Percentiles rank a stretch among this genome's conserved stretches.
Evolutionary conservation across 768 basidiomycete genomes (phyloP).

Genomic region (Russula sp.): DNA sequence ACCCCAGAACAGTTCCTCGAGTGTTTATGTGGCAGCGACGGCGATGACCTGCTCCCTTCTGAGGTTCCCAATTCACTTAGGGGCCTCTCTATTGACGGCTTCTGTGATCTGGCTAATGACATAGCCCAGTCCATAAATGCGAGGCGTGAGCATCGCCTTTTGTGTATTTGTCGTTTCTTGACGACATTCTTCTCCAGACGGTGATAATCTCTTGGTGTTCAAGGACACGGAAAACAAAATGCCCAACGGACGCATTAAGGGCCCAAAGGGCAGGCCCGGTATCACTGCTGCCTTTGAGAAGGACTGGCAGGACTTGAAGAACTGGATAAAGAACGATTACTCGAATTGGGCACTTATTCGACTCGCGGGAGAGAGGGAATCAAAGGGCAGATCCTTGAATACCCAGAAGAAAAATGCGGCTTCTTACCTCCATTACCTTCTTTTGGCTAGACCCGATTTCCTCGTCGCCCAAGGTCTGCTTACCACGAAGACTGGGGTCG

Average conservation of each 20-base stretch:
- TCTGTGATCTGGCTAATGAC: too few species aligned
- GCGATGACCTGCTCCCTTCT: too few species aligned
- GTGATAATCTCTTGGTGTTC: not conserved
- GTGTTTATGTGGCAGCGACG: too few species aligned
- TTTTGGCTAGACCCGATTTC: conserved; percentile 1
- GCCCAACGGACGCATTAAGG: not conserved
- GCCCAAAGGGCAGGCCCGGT: not conserved
- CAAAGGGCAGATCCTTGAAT: not conserved
- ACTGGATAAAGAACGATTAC: not conserved
- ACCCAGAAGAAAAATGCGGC: not conserved
- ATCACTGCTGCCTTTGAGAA: not conserved
- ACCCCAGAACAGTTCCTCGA: too few species aligned
- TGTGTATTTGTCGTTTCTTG: not conserved
- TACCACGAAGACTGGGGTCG: not conserved
- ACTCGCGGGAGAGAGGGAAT: not conserved
- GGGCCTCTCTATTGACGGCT: too few species aligned
- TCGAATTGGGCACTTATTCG: not conserved
- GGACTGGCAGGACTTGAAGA: too few species aligned
- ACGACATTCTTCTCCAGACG: too few species aligned
- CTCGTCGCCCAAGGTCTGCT: conserved; percentile 4
- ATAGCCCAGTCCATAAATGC: too few species aligned
- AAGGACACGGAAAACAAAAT: not conserved
- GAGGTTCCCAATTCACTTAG: too few species aligned
- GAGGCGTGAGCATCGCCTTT: too few species aligned
- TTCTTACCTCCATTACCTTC: not conserved